phyloP scores from a whole-genome alignment of 331 rosid species.

The Malus hybrid region DNA sequence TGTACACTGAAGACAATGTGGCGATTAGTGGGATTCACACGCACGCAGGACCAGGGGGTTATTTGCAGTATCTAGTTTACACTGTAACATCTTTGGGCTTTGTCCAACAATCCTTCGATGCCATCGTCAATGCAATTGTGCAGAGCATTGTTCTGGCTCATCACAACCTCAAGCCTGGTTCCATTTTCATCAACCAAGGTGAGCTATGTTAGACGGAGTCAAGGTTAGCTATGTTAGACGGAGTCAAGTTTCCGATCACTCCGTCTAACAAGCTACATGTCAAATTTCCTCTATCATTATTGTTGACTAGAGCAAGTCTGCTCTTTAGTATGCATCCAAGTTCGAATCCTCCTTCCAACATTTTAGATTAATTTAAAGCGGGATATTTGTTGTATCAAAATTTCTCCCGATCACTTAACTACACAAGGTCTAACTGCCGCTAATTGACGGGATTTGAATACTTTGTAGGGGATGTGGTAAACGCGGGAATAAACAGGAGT shows the following conservation, averaged over 20 bases:
- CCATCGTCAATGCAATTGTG: constrained; percentile 56
- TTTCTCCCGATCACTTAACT: no score
- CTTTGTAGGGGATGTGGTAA: constrained; percentile 48
- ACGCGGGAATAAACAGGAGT: constrained; percentile 71
- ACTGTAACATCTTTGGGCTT: constrained; percentile 65
- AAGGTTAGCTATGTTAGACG: no score
- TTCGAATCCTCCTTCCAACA: no score
- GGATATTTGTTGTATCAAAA: no score
- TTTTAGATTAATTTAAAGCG: no score
- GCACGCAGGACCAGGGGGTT: constrained; percentile 91
- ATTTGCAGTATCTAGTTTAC: constrained; percentile 62
- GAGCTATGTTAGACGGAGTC: no score
- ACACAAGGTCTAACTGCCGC: no score
- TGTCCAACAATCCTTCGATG: constrained; percentile 74
- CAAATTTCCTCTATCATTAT: no score
- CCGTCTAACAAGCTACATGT: no score
- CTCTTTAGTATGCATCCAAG: no score
- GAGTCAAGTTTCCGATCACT: no score
- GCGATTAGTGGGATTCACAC: constrained; percentile 87
- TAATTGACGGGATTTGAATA: neutral
- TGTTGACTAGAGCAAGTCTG: no score
- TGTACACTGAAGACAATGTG: constrained; percentile 66
- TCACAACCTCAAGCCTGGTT: constrained; percentile 55
- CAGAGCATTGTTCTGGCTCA: constrained; percentile 72
- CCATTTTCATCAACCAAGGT: constrained; percentile 55